These are phyloP conservation scores for Byssothecium circinans DNA, from an alignment of 2,329 filamentous ascomycete genomes.

Conservation along the genomic window DNA sequence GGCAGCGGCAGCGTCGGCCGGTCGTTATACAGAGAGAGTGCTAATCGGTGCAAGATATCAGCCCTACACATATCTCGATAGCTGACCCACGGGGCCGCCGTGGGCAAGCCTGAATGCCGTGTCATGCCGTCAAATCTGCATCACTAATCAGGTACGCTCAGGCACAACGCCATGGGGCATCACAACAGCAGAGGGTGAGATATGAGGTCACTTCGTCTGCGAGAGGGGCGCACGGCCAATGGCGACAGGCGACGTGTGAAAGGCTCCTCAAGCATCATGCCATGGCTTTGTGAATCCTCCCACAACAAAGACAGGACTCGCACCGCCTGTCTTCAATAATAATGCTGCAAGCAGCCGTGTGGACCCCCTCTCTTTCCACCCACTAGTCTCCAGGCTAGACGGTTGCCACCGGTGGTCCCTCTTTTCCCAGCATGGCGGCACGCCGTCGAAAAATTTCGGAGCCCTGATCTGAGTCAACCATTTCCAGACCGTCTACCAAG, in stretches of 20 bases:
- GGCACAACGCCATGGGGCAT: too few relatives aligned
- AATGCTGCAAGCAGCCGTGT: constrained; percentile 17
- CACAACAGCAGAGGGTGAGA: too few relatives aligned
- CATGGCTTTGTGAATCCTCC: too few relatives aligned
- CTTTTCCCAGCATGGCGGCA: constrained; percentile 16
- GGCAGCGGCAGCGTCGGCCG: not conserved
- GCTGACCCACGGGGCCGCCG: not conserved
- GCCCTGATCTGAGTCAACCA: constrained; percentile 31
- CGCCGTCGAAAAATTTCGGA: constrained; percentile 25
- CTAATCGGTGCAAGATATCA: constrained; percentile 11
- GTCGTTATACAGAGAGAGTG: too few relatives aligned
- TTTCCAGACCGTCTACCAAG: constrained; percentile 15
- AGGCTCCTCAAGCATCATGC: too few relatives aligned
- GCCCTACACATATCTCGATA: constrained; percentile 8
- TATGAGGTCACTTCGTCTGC: too few relatives aligned
- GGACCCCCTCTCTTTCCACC: constrained; percentile 11
- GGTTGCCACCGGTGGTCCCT: constrained; percentile 6
- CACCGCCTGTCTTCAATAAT: too few relatives aligned
- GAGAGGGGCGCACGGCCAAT: not conserved
- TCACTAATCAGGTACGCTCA: constrained; percentile 4
- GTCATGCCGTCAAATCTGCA: constrained; percentile 12
- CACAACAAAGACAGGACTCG: too few relatives aligned
- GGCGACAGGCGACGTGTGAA: not conserved
- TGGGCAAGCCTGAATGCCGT: constrained; percentile 5
- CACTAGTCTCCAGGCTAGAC: constrained; percentile 12